A percentile compares a stretch with the other conserved stretches of the same genome.
Conservation (phyloP, 1,139 yeast species). For the Debaryomyces udenii region DNA sequence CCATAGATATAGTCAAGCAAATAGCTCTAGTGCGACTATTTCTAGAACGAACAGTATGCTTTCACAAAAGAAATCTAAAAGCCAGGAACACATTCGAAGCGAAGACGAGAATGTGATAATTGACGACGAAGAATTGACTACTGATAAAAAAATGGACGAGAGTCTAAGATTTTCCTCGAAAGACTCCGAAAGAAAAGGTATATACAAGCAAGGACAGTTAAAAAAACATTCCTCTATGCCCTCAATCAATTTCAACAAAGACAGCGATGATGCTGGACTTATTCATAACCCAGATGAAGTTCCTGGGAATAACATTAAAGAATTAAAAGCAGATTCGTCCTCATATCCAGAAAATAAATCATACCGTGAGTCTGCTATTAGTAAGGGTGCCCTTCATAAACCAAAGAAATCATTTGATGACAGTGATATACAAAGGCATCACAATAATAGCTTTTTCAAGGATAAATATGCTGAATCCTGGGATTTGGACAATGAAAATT, state of each 20-base stretch:
- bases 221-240: conserved; percentile 14
- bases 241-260: background rate
- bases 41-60: conserved; percentile 20
- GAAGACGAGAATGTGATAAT: too few species aligned
- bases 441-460: background rate
- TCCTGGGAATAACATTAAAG: too few species aligned
- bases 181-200: too few species aligned
- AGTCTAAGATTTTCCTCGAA: too few species aligned
- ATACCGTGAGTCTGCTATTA: too few species aligned
- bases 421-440: too few species aligned
- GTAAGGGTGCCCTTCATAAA: too few species aligned
- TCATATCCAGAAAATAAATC: too few species aligned
- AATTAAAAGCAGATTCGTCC: too few species aligned
- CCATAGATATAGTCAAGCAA: conserved; percentile 25
- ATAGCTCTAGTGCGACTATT: conserved; percentile 21
- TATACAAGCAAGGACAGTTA: background rate
- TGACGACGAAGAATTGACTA: background rate
- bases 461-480: conserved; percentile 15
- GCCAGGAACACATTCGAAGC: too few species aligned
- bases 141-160: background rate
- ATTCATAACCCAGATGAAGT: background rate
- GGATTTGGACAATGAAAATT: conserved; percentile 44
- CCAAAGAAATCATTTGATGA: too few species aligned
- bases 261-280: background rate
- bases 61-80: background rate